Evolutionary conservation across 805 yeast species (phyloP), one percentile per base, ranked within the genome.

Genomic region (Zygotorulaspora florentina): DNA sequence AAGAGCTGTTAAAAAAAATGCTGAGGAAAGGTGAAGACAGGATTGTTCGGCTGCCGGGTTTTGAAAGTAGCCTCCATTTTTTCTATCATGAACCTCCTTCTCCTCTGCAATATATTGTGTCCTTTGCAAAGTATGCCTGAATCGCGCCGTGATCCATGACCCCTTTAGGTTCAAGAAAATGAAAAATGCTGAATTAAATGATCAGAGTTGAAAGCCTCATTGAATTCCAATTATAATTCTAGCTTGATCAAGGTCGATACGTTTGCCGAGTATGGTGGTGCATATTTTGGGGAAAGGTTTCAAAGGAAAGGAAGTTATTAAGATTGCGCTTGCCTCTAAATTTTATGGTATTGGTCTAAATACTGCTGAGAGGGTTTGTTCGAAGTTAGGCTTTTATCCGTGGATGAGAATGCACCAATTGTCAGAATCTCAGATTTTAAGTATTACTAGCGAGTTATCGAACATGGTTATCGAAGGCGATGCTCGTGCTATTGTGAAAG

Each of bases 371-470:
- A 72, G 74, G 57, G 73, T 93, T 43, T 89, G 96, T 64, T 82
- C 97, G 33, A 87, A 81, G 62, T 79, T 91, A 17, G 96, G 96
- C 9, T 77, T 93, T 48, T 91, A 90, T 61, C 98, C 98, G 38
- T 74, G 77, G 63, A 90, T 91, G 95, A 80, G 96, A 69, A 84
- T 90, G 86, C 93, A 87, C 64, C 96, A 93, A 67, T 76, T 93
- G 31, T 73, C 85, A 25, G 98, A 93, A 67, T 86, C 88, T 23
- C 95, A 89, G 58, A 75, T 89, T 37, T 76, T 91, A 79, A 80
- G 85, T 29, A 73, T 93, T 37, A 85, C 96, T 31, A 91, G 89
- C 64, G 96, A 93, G 64, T 73, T 93, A 40, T 80, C 95, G 1
- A 84, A 80, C 34, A 74, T 86, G 75, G 79, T 86, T 9, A 85